These are phyloP conservation scores for Ascochyta lentis DNA, from an alignment of 2,329 filamentous ascomycete species.

Conservation along the genomic window DNA sequence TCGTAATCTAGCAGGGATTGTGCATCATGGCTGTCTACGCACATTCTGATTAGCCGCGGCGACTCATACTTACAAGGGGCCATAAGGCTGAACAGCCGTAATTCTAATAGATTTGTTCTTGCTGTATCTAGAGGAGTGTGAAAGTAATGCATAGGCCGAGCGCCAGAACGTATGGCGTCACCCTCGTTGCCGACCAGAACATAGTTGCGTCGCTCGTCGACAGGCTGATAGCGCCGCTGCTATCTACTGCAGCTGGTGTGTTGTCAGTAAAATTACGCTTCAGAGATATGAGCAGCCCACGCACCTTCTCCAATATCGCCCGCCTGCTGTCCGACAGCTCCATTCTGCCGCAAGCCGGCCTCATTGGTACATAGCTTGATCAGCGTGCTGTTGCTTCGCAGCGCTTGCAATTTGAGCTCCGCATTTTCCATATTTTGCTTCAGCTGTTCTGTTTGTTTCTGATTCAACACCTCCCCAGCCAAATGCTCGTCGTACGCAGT, in stretches of 20 bases:
- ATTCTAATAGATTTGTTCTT: background rate
- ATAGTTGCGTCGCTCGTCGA: slow-evolving; percentile 4
- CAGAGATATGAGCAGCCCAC: background rate
- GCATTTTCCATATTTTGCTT: slow-evolving; percentile 35
- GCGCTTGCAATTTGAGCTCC: slow-evolving; percentile 28
- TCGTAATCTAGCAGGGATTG: no score
- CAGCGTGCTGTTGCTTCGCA: slow-evolving; percentile 38
- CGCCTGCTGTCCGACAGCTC: slow-evolving; percentile 5
- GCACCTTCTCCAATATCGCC: slow-evolving; percentile 15
- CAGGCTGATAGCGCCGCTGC: slow-evolving; percentile 20
- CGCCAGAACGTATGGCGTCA: background rate
- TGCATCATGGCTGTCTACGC: background rate
- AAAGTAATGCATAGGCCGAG: background rate
- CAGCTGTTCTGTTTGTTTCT: slow-evolving; percentile 32
- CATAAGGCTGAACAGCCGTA: background rate
- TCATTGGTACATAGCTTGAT: slow-evolving; percentile 24
- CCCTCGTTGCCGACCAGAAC: background rate
- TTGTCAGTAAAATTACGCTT: background rate
- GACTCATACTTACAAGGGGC: background rate
- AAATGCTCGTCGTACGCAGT: slow-evolving; percentile 22
- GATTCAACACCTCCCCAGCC: slow-evolving; percentile 26
- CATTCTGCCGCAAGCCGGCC: slow-evolving; percentile 5
- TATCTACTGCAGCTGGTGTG: slow-evolving; percentile 14
- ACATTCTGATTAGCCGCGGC: background rate
- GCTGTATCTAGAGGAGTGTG: background rate